phyloP scores from a whole-genome alignment of 2,329 filamentous ascomycete genomes.

The Byssochlamys sp. region DNA sequence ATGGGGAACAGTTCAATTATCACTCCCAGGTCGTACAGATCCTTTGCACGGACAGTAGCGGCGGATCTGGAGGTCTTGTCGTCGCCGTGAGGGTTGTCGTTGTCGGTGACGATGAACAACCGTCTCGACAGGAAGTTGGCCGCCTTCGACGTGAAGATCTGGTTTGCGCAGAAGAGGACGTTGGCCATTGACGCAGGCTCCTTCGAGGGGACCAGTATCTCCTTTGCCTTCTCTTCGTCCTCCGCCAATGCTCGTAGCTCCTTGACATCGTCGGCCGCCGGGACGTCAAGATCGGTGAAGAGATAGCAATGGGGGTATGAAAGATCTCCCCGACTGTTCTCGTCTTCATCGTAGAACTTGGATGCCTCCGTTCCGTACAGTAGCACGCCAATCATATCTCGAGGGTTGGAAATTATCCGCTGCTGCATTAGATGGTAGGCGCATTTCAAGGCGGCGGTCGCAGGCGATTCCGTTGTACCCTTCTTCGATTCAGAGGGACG shows the following conservation, averaged over 20 bases:
- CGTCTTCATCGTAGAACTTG: slow-evolving; percentile 62
- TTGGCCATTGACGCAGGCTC: slow-evolving; percentile 73
- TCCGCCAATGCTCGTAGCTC: slow-evolving; percentile 65
- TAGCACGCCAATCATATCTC: slow-evolving; percentile 92
- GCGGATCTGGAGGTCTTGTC: slow-evolving; percentile 65
- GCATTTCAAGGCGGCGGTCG: slow-evolving; percentile 79
- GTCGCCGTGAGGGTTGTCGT: slow-evolving; percentile 69
- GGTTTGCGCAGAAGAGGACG: slow-evolving; percentile 86
- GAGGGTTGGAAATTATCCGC: slow-evolving; percentile 91
- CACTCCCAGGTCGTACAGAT: slow-evolving; percentile 87
- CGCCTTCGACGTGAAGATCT: slow-evolving; percentile 89
- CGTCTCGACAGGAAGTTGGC: slow-evolving; percentile 87
- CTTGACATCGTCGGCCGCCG: slow-evolving; percentile 78
- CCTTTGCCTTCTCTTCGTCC: slow-evolving; percentile 61
- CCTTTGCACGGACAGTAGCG: slow-evolving; percentile 79
- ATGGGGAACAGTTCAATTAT: slow-evolving; percentile 90
- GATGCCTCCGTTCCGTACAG: slow-evolving; percentile 83
- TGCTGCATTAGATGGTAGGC: slow-evolving; percentile 95
- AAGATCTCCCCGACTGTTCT: slow-evolving; percentile 45
- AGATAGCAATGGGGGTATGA: slow-evolving; percentile 88
- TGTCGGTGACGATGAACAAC: slow-evolving; percentile 91
- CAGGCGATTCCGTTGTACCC: slow-evolving; percentile 65
- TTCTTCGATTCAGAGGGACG: slow-evolving; percentile 64
- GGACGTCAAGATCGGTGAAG: slow-evolving; percentile 76
- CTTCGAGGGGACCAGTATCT: slow-evolving; percentile 59